Base-by-base conservation (phyloP, 805 yeast species). In the Ogataea trehalophila region DNA sequence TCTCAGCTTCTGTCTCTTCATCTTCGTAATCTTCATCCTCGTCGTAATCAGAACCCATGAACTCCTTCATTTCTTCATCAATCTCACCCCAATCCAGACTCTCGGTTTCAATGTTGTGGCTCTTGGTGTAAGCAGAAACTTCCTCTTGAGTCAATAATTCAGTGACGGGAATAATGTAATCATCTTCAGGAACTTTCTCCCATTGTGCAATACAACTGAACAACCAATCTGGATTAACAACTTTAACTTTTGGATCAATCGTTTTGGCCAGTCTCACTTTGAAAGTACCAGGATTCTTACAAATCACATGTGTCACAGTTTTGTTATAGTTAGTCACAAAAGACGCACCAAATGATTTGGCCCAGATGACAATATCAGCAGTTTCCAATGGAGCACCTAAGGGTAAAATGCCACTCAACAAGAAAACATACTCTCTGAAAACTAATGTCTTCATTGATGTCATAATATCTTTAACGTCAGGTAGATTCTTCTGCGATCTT, bases 201-300 rank as follows among this genome's bases (percentile, higher is more conserved):
- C 98, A 92, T 23, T 75, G 68, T 7, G 90, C 81, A 54, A 92
- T 72, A 64, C 97, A 87, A 35, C 85, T 82, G 68, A 91, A 91
- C 2, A 92, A 67, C 99, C 99, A 92, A 58, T 87, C 94, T 2
- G 95, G 91, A 58, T 83, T 84, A 17, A 92, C 96, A n/a, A 92
- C 76, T 56, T 84, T 81, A 34, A 85, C 84, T 18, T 65, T 50
- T 1, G 83, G 82, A 37, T 80, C 69, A 46, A 80, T 70, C 0
- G 83, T 71, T 59, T 77, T 79, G 0, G 97, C 97, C 33, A 85
- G 75, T 41, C 91, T 76, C 9, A 91, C 96, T 63, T 92, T 92
- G 58, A 80, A 77, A 0, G 99, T 94, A 17, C 83, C 82, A 1
- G 90, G 81, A 44, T 83, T 83, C 49, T 83, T 78, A 38, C 97